Conservation (phyloP, 441 rosid species). For the Oxalis stricta region DNA sequence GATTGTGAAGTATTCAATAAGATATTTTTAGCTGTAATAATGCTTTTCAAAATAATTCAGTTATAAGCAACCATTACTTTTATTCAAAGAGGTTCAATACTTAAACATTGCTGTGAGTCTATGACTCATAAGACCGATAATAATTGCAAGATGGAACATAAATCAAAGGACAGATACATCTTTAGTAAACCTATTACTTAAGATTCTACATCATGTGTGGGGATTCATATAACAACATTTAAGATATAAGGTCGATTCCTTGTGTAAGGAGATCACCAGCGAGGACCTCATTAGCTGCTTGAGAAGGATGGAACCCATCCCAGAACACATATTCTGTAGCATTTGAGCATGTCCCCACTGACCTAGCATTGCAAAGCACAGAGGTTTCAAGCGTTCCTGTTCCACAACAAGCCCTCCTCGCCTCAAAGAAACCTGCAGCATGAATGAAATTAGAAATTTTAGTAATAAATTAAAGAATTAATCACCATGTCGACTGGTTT, state of each 20-base stretch:
- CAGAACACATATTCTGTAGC: slow-evolving; percentile 75
- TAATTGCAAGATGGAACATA: too few species aligned
- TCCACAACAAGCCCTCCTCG: slow-evolving; percentile 87
- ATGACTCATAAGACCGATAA: too few species aligned
- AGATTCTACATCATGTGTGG: too few species aligned
- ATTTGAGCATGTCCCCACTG: slow-evolving; percentile 58
- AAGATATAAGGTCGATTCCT: slow-evolving; percentile 68
- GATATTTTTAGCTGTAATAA: too few species aligned
- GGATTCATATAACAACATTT: slow-evolving; percentile 14
- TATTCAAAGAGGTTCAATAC: not conserved
- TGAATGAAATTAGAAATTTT: not conserved
- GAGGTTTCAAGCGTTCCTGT: slow-evolving; percentile 84
- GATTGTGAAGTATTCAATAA: not conserved
- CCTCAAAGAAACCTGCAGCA: slow-evolving; percentile 67
- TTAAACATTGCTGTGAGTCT: too few species aligned
- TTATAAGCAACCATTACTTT: not conserved
- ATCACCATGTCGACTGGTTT: not conserved
- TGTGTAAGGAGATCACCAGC: slow-evolving; percentile 57
- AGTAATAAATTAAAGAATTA: not conserved
- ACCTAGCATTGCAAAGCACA: slow-evolving; percentile 60
- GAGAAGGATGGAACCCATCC: slow-evolving; percentile 92
- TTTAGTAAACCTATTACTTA: too few species aligned
- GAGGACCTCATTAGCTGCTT: slow-evolving; percentile 71
- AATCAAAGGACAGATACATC: too few species aligned
- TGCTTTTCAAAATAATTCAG: not conserved